Conservation (phyloP, 768 basidiomycete species). For the Leccinum longicurvipes region DNA sequence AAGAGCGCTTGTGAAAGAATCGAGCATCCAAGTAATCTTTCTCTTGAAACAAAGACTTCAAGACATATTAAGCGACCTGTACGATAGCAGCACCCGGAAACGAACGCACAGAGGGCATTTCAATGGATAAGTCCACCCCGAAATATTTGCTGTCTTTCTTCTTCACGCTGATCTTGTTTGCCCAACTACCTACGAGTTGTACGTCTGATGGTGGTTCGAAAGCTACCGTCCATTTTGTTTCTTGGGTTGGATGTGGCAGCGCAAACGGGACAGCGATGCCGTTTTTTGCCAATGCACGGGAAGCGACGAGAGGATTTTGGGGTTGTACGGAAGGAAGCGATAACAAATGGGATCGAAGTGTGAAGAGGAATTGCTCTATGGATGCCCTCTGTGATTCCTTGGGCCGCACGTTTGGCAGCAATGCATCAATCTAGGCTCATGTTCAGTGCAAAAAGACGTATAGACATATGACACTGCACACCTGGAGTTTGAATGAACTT, state of each 20-base stretch:
- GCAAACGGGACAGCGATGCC: conserved; percentile 67
- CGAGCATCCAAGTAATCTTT: conserved; percentile 90
- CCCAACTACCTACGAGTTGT: conserved; percentile 83
- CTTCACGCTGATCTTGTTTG: conserved; percentile 71
- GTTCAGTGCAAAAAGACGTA: conserved; percentile 7
- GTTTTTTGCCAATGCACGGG: conserved; percentile 49
- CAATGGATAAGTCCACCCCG: conserved; percentile 75
- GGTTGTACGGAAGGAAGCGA: conserved; percentile 55
- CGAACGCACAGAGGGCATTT: conserved; percentile 77
- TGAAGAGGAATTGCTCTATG: conserved; percentile 65
- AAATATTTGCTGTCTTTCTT: conserved; percentile 62
- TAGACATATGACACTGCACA: conserved; percentile 25
- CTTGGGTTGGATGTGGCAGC: conserved; percentile 65
- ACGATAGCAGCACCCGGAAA: not conserved
- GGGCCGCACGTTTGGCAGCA: conserved; percentile 73
- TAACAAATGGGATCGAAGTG: conserved; percentile 64
- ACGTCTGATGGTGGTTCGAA: conserved; percentile 79
- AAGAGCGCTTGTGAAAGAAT: conserved; percentile 89
- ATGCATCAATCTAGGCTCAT: conserved; percentile 62
- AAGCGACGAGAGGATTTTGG: conserved; percentile 65
- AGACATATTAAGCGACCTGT: not conserved
- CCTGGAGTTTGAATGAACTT: conserved; percentile 82
- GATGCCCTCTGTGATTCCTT: conserved; percentile 50
- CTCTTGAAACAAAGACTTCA: conserved; percentile 81
- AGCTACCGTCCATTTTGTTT: conserved; percentile 85